These are phyloP conservation scores for Arachnopeziza araneosa DNA, from an alignment of 2,329 filamentous ascomycete genomes.

Conservation along the genomic window DNA sequence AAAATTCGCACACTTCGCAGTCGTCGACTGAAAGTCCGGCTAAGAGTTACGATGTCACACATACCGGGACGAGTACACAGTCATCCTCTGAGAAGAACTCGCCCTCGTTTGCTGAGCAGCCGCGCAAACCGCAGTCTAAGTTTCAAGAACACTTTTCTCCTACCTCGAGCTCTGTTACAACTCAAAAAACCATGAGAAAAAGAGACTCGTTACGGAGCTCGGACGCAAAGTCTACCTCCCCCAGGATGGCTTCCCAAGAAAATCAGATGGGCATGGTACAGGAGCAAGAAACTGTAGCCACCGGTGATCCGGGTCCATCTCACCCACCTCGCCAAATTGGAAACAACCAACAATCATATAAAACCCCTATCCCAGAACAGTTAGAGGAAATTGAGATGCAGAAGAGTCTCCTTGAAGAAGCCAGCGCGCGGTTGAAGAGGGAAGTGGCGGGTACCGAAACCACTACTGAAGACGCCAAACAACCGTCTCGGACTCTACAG, in stretches of 20 bases:
- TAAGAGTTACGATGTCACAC: neutral
- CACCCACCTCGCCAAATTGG: conserved; percentile 10
- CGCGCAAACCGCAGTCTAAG: conserved; percentile 9
- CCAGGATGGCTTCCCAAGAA: conserved; percentile 2
- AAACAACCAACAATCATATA: conserved; percentile 3
- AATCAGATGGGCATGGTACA: neutral
- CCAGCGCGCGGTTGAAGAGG: conserved; percentile 6
- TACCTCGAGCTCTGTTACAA: neutral
- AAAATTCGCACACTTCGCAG: conserved; percentile 38
- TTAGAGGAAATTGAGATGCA: conserved; percentile 18
- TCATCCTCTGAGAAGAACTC: conserved; percentile 9
- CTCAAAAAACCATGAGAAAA: neutral
- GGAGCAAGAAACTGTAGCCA: neutral
- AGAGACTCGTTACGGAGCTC: neutral
- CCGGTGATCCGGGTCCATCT: conserved; percentile 15
- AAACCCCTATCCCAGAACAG: neutral
- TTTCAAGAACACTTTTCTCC: conserved; percentile 23
- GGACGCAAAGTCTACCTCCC: neutral
- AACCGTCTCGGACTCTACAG: conserved; percentile 5
- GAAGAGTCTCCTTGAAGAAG: conserved; percentile 13
- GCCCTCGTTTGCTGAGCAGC: conserved; percentile 5
- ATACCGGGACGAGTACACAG: conserved; percentile 4
- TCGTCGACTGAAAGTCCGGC: neutral
- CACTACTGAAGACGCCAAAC: neutral
- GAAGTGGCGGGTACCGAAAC: neutral